phyloP scores from a whole-genome alignment of 1,139 yeast genomes.

The Candida labiduridarum region DNA sequence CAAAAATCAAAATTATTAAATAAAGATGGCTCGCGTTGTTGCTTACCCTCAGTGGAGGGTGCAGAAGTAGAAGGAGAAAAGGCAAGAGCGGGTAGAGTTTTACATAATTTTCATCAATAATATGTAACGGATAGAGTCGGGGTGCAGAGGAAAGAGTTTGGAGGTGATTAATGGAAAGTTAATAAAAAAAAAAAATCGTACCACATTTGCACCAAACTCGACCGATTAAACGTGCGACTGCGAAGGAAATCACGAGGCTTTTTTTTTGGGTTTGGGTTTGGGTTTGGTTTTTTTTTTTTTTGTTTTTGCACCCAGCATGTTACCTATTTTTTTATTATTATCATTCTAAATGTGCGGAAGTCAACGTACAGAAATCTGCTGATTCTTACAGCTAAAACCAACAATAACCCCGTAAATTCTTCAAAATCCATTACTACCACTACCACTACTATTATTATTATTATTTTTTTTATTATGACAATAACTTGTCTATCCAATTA shows the following conservation, averaged over 20 bases:
- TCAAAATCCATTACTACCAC: not conserved
- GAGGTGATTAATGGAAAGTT: not conserved
- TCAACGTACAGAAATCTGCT: slow-evolving; percentile 10
- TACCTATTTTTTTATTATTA: not conserved
- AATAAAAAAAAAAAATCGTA: slow-evolving; percentile 5
- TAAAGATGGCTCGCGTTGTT: too few species aligned
- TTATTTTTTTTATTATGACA: not conserved
- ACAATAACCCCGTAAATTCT: not conserved
- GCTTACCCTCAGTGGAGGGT: too few species aligned
- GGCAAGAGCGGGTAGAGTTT: too few species aligned
- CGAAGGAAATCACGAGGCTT: not conserved
- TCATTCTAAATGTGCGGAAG: not conserved
- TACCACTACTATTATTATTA: too few species aligned
- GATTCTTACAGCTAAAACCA: slow-evolving; percentile 7
- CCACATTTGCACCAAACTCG: slow-evolving; percentile 1
- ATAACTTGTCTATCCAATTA: not conserved
- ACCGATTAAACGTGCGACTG: not conserved
- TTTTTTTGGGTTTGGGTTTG: not conserved
- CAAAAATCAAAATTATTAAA: too few species aligned
- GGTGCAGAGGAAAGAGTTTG: not conserved
- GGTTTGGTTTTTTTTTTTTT: not conserved
- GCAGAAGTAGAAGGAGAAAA: too few species aligned
- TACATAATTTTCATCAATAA: too few species aligned
- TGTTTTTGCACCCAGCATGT: slow-evolving; percentile 8
- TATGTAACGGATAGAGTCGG: not conserved